phyloP scores from a whole-genome alignment of 2,329 filamentous ascomycete species.

The Neonectria coccinea region DNA sequence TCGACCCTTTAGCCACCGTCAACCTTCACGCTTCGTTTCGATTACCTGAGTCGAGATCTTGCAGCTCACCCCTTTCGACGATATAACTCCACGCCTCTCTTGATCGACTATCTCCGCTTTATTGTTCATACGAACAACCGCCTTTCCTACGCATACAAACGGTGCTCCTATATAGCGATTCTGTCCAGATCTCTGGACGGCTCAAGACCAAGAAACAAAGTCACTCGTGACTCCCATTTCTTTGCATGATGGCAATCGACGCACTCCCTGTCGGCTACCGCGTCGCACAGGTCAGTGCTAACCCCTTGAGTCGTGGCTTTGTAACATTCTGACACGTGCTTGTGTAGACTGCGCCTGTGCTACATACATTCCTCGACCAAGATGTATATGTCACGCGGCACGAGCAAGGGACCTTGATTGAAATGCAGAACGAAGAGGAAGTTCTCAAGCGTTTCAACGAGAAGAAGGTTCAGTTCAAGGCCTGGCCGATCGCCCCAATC shows the following conservation, averaged over 20 bases:
- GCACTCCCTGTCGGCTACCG: background rate
- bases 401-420: slow-evolving; percentile 50
- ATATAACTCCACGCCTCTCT: no score
- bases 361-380: slow-evolving; percentile 37
- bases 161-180: background rate
- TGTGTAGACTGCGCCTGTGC: slow-evolving; percentile 27
- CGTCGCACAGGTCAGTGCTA: slow-evolving; percentile 19
- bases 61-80: no score
- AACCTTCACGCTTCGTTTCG: background rate
- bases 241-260: slow-evolving; percentile 13
- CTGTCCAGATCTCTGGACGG: background rate
- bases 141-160: no score
- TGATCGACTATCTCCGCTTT: no score
- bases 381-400: slow-evolving; percentile 45
- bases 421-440: slow-evolving; percentile 49
- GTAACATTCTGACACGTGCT: slow-evolving; percentile 20
- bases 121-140: no score
- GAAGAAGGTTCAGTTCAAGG: slow-evolving; percentile 30
- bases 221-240: background rate
- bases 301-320: background rate
- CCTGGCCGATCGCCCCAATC: slow-evolving; percentile 50
- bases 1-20: background rate
- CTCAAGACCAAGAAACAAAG: background rate
- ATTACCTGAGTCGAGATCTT: background rate
- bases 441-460: slow-evolving; percentile 45